Base-by-base conservation (phyloP, 2,329 filamentous ascomycete genomes). In the Curvularia verruculosa region DNA sequence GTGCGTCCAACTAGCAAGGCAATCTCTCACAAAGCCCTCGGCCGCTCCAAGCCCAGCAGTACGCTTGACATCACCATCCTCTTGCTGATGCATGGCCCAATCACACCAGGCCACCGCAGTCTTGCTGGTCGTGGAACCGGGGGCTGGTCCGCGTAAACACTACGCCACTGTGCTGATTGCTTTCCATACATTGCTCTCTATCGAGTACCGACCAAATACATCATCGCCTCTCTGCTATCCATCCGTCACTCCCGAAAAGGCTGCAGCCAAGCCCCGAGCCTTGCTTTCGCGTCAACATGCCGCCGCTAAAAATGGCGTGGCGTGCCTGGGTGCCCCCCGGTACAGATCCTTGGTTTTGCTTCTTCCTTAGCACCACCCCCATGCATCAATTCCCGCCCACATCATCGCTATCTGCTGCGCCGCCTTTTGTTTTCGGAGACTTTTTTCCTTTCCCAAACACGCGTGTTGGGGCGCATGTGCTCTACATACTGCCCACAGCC, bases 11-110 rank as follows among this genome's bases (percentile, higher is more conserved):
- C 48, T 41, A 53, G 54, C 61, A 49, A 49, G 52, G 65, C 67
- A 61, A 65, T 59, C 57, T 59, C 57, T 65, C 56, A 53, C 63
- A 61, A 59, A 56, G 58, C 65, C 63, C 46, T 49, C 56, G 46
- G 59, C 59, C n/a, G n/a, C n/a, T n/a, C n/a, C 34, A 57, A 65
- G 43, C 66, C 62, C 23, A 50, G 54, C 49, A 45, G 48, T 46
- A 49, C 52, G 53, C 56, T 69, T 71, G 65, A 72, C 69, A 72
- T 72, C 65, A 73, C 65, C n/a, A 53, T 43, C 45, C 54, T 23
- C 36, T 6, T 7, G 2, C 5, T 7, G 9, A 1, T 3, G 8
- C 10, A 24, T 47, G 13, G 54, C 28, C 54, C 54, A 56, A 53
- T 53, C 49, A 28, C 10, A 2, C 12, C 3, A 15, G 28, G 19